These are phyloP conservation scores for Anastatica hierochuntica DNA, from an alignment of 345 rosid species.

Conservation along the genomic window DNA sequence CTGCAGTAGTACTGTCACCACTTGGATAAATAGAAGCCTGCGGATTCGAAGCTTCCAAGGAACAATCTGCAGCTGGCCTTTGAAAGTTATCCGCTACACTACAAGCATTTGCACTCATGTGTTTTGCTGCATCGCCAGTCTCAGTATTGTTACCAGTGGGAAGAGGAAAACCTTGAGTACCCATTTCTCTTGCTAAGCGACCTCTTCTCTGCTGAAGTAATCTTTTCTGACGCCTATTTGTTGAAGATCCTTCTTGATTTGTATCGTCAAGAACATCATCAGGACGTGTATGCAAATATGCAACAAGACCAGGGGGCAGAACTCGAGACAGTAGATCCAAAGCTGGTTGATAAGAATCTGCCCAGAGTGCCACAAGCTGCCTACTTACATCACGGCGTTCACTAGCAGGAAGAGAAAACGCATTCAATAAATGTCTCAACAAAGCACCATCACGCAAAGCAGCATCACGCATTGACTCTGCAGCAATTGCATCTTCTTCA, in stretches of 20 bases:
- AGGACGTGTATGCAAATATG: conserved; percentile 87
- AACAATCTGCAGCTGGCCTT: conserved; percentile 36
- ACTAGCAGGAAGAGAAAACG: conserved; percentile 77
- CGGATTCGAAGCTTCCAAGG: conserved; percentile 34
- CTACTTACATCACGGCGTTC: conserved; percentile 94
- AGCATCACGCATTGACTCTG: conserved; percentile 99
- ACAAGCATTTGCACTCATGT: conserved; percentile 28
- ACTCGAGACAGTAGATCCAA: conserved; percentile 76
- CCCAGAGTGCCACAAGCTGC: conserved; percentile 99
- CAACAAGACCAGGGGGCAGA: conserved; percentile 99
- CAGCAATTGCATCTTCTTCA: conserved; percentile 99
- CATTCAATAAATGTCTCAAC: conserved; percentile 89
- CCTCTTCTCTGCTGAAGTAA: conserved; percentile 88
- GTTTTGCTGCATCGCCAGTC: conserved; percentile 43
- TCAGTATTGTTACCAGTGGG: conserved; percentile 47
- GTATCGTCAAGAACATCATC: conserved; percentile 54
- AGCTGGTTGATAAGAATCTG: conserved; percentile 98
- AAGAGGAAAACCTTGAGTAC: conserved; percentile 52
- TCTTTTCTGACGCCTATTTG: conserved; percentile 70
- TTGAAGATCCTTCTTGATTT: conserved; percentile 61
- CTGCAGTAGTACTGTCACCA: conserved; percentile 30
- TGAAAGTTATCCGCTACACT: conserved; percentile 44
- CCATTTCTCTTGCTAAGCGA: conserved; percentile 43
- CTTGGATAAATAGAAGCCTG: conserved; percentile 40
- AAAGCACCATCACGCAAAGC: conserved; percentile 98